phyloP scores from a whole-genome alignment of 257 asterid genomes.

The Fraxinus anomala region DNA sequence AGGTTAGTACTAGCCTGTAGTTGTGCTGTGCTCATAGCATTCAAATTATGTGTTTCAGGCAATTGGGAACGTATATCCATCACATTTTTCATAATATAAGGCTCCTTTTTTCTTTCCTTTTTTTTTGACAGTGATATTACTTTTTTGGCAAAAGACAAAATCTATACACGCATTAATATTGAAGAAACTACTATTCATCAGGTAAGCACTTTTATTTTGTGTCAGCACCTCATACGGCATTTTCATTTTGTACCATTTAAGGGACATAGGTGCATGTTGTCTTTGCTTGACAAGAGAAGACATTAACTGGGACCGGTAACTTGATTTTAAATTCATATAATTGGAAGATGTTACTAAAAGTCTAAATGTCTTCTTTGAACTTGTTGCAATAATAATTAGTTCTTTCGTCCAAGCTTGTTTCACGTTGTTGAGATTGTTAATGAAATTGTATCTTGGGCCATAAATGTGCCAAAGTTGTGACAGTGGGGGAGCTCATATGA shows the following conservation, averaged over 20 bases:
- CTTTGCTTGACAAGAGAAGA: neutral
- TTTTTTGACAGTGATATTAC: slow-evolving; percentile 79
- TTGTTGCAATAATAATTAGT: neutral
- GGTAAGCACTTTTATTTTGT: slow-evolving; percentile 40
- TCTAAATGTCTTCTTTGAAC: neutral
- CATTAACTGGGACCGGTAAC: neutral
- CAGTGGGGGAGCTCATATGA: neutral
- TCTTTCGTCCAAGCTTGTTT: neutral
- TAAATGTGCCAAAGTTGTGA: neutral
- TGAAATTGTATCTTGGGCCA: neutral
- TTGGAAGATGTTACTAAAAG: neutral
- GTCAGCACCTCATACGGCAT: neutral
- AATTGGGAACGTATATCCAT: neutral
- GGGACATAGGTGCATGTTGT: neutral
- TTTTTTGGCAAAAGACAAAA: slow-evolving; percentile 84
- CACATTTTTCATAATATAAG: neutral
- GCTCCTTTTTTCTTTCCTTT: neutral
- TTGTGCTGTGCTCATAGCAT: slow-evolving; percentile 6
- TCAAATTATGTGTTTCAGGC: slow-evolving; percentile 5
- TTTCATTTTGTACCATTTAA: neutral
- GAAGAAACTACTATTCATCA: slow-evolving; percentile 84
- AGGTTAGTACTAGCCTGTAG: slow-evolving; percentile 51
- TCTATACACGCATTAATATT: slow-evolving; percentile 72
- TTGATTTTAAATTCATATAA: neutral
- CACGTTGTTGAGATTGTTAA: neutral